Evolutionary conservation across 768 basidiomycete species (phyloP), one percentile per base, ranked within the genome.

Genomic region (Podaxis mareebaensis): DNA sequence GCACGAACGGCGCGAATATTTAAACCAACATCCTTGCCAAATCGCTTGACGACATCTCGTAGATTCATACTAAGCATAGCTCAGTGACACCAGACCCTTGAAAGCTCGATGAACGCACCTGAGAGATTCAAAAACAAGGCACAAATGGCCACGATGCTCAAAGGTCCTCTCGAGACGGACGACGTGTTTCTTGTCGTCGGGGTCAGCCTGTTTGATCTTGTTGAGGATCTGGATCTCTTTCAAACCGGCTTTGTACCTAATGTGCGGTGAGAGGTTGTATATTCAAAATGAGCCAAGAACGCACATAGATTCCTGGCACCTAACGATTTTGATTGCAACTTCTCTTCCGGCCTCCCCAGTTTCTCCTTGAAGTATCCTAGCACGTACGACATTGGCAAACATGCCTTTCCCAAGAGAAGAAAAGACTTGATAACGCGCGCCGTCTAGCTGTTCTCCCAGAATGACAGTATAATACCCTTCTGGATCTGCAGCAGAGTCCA

Each of bases 1-100:
- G 96, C 95, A 67, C 96, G 87, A n/a, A 99, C 97, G 55, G 97
- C 97, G 68, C 89, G 87, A 70, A 99, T 91, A 70, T 98, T 97
- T 24, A 99, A 79, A 15, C 97, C 97, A 61, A 99, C 91, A 68
- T 99, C 95, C 74, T 99, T 99, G 51, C 97, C 97, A 74, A 98
- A 99, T 20, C 95, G 90, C 76, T 99, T 99, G 63, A 99, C 91
- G 42, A 98, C 95, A 62, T 99, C 97, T 62, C 96, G 92, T 22
- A 99, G 84, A 71, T 99, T 99, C 95, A 98, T 97, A 70, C 96
- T 97, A 65, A 17, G 64, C 44, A 0, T n/a, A 60, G 30, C 60
- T 38, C 49, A 58, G 58, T 48, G 10, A 63, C 44, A 39, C 3
- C 11, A 51, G 42, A n/a, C 15, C 6, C n/a, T 10, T 49, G 11